phyloP scores from a whole-genome alignment of 2,329 filamentous ascomycete species.

The Cladosporium sp. region DNA sequence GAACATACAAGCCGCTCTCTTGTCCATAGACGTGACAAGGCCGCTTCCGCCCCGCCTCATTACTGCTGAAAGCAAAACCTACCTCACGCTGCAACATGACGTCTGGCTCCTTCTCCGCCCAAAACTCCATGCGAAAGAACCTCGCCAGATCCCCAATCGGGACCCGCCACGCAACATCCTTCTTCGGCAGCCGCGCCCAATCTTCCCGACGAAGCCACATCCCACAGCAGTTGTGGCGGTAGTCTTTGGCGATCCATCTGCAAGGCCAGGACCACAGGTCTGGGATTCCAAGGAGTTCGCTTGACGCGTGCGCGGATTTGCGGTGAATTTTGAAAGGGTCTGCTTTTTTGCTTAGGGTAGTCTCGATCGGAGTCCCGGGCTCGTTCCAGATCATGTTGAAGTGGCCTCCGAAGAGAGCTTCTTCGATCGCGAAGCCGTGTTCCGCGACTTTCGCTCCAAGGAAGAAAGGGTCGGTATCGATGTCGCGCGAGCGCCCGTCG shows the following conservation, averaged over 20 bases:
- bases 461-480: neutral
- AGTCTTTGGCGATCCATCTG: neutral
- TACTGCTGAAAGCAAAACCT: neutral
- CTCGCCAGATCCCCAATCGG: neutral
- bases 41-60: neutral
- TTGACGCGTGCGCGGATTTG: neutral
- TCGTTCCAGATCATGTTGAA: conserved; percentile 1
- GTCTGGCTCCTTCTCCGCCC: neutral
- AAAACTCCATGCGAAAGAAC: conserved; percentile 4
- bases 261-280: conserved; percentile 3
- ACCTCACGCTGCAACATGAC: neutral
- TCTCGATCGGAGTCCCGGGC: neutral
- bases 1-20: neutral
- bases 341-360: neutral
- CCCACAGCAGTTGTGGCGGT: neutral
- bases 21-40: neutral
- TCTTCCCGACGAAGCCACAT: neutral
- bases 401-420: conserved; percentile 1
- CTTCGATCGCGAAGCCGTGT: conserved; percentile 1
- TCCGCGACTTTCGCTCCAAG: neutral
- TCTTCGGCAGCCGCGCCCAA: neutral
- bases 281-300: conserved; percentile 1
- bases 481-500: neutral
- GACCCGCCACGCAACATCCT: conserved; percentile 7
- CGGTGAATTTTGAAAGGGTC: neutral